Evolutionary conservation across 371 early-diverging fungal genomes (phyloP).

Genomic region (Mucor plumbeus): DNA sequence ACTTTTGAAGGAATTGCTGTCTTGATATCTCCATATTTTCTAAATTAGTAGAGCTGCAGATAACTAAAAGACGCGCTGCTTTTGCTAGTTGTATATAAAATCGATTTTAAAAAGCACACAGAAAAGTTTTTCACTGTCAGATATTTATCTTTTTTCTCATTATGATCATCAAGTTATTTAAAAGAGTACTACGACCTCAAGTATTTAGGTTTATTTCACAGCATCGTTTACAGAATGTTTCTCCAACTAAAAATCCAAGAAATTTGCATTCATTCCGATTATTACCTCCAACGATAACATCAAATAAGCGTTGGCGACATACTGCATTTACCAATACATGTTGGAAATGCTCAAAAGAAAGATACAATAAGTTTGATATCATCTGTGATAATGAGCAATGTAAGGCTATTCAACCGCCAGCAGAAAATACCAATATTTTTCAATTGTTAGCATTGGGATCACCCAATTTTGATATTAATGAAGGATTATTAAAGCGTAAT

Average conservation of each 20-base stretch:
- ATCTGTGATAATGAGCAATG: too few species aligned
- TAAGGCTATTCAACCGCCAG: too few species aligned
- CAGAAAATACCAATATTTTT: not conserved
- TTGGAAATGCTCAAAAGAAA: not conserved
- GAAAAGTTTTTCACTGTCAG: conserved; percentile 1
- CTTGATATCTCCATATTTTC: conserved; percentile 77
- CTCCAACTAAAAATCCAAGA: too few species aligned
- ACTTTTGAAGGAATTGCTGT: conserved; percentile 63
- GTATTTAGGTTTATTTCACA: too few species aligned
- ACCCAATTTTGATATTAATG: not conserved
- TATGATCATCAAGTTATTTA: not conserved
- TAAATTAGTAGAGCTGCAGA: not conserved
- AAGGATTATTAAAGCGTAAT: not conserved
- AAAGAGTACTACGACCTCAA: not conserved
- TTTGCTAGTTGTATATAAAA: not conserved
- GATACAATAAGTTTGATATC: not conserved
- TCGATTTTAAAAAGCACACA: not conserved
- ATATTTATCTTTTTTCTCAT: not conserved
- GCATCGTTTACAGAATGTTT: too few species aligned
- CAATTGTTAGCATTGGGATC: not conserved
- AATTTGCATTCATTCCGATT: not conserved
- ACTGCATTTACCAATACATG: not conserved
- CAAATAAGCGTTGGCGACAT: not conserved
- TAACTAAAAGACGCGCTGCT: not conserved
- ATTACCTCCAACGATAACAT: too few species aligned